Percentiles rank a stretch among this genome's conserved stretches.
Conservation (phyloP, 805 yeast genomes). For the Teunomyces stri region DNA sequence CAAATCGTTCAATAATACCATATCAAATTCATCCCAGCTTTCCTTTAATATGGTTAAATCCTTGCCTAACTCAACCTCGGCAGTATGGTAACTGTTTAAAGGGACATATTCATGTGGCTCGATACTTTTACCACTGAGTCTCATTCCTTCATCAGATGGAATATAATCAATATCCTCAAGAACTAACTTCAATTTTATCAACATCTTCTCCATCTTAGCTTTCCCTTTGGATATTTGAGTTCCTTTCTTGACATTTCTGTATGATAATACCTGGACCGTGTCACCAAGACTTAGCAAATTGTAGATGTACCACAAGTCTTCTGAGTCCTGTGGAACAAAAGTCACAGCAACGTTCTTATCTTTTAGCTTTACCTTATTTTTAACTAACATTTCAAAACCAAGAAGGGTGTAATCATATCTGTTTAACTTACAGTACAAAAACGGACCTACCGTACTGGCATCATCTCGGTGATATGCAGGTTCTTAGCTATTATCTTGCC, state of each 20-base stretch:
- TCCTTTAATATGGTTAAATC: slow-evolving; percentile 68
- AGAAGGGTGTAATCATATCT: no score
- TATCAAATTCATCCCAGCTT: slow-evolving; percentile 74
- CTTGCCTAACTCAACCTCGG: slow-evolving; percentile 69
- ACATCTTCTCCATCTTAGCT: slow-evolving; percentile 54
- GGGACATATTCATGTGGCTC: slow-evolving; percentile 74
- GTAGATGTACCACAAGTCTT: slow-evolving; percentile 86
- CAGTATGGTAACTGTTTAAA: slow-evolving; percentile 82
- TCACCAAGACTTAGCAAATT: slow-evolving; percentile 78
- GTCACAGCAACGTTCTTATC: slow-evolving; percentile 65
- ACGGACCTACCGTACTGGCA: neutral
- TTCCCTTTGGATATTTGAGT: slow-evolving; percentile 34
- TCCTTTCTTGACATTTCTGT: slow-evolving; percentile 54
- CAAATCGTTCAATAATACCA: slow-evolving; percentile 54
- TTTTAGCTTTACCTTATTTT: slow-evolving; percentile 25
- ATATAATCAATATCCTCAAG: slow-evolving; percentile 76
- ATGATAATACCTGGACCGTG: slow-evolving; percentile 65
- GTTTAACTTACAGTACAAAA: neutral
- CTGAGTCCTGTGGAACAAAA: slow-evolving; percentile 80
- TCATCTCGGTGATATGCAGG: neutral
- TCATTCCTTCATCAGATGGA: slow-evolving; percentile 70
- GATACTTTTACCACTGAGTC: slow-evolving; percentile 76
- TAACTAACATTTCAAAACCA: slow-evolving; percentile 10
- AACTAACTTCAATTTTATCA: slow-evolving; percentile 47
- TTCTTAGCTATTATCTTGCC: neutral